These are phyloP conservation scores for Pelargonium cotyledonis DNA, from an alignment of 441 rosid species.

Conservation along the genomic window DNA sequence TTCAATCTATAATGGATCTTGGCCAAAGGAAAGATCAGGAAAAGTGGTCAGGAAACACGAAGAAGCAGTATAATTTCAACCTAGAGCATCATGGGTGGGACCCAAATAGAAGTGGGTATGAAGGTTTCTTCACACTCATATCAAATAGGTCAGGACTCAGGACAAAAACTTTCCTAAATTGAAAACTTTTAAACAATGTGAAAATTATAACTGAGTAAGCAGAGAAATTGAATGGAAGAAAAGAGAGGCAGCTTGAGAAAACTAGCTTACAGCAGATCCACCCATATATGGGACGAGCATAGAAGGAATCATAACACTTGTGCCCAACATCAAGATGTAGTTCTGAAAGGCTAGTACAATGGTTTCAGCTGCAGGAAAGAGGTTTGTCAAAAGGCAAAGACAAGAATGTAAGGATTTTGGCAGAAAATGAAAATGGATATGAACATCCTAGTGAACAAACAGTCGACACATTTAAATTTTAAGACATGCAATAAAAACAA, in stretches of 20 bases:
- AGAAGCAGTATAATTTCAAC: conserved; percentile 9
- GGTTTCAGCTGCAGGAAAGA: conserved; percentile 55
- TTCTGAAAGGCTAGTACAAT: conserved; percentile 61
- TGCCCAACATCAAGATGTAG: conserved; percentile 63
- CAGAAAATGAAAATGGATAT: background rate
- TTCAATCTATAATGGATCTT: background rate
- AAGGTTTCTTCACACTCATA: background rate
- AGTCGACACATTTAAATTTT: background rate
- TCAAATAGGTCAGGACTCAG: background rate
- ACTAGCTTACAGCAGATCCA: conserved; percentile 47
- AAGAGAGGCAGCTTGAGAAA: conserved; percentile 3
- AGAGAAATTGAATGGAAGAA: conserved; percentile 7
- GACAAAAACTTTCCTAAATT: background rate
- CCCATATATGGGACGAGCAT: conserved; percentile 66
- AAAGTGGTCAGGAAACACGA: background rate
- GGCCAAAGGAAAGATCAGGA: conserved; percentile 2
- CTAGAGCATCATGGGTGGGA: conserved; percentile 11
- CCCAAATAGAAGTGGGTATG: background rate
- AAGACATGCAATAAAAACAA: background rate
- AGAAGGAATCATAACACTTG: conserved; percentile 65
- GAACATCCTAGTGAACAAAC: background rate
- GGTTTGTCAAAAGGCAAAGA: conserved; percentile 6
- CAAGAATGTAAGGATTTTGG: conserved; percentile 12
- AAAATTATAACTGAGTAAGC: background rate
- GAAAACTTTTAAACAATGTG: conserved; percentile 7